phyloP scores from a whole-genome alignment of 768 basidiomycete genomes.

The Pulveroboletus ravenelii region DNA sequence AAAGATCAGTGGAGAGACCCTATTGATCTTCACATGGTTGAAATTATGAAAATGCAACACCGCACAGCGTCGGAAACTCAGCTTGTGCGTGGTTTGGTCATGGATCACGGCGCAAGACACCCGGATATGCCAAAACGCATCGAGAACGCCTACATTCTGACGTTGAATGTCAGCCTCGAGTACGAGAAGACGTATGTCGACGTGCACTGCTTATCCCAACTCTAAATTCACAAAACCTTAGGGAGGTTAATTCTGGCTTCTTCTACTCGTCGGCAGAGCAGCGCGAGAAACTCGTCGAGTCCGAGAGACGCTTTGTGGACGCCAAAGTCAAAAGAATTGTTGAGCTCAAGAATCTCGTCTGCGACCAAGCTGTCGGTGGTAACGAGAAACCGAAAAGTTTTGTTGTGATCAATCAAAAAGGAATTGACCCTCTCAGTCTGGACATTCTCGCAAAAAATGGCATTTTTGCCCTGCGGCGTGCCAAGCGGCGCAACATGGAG shows the following conservation, averaged over 20 bases:
- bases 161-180: conserved; percentile 94
- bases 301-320: conserved; percentile 91
- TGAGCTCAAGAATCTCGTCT: conserved; percentile 93
- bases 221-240: conserved; percentile 32
- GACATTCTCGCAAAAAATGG: conserved; percentile 97
- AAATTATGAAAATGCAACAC: conserved; percentile 99
- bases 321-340: conserved; percentile 94
- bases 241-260: conserved; percentile 99
- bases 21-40: conserved; percentile 98
- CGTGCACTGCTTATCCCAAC: conserved; percentile 13
- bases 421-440: conserved; percentile 94
- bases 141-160: conserved; percentile 93
- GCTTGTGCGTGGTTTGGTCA: conserved; percentile 88
- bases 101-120: conserved; percentile 96
- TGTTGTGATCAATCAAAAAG: conserved; percentile 97
- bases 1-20: conserved; percentile 76
- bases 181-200: conserved; percentile 95
- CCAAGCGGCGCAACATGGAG: conserved; percentile 99
- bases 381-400: conserved; percentile 83
- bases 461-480: conserved; percentile 88
- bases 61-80: conserved; percentile 96
- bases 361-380: conserved; percentile 84
- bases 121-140: conserved; percentile 99
- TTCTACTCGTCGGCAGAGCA: conserved; percentile 99
- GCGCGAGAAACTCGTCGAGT: conserved; percentile 97